Conservation (phyloP, 2,329 filamentous ascomycete genomes). For the Colletotrichum siamense region DNA sequence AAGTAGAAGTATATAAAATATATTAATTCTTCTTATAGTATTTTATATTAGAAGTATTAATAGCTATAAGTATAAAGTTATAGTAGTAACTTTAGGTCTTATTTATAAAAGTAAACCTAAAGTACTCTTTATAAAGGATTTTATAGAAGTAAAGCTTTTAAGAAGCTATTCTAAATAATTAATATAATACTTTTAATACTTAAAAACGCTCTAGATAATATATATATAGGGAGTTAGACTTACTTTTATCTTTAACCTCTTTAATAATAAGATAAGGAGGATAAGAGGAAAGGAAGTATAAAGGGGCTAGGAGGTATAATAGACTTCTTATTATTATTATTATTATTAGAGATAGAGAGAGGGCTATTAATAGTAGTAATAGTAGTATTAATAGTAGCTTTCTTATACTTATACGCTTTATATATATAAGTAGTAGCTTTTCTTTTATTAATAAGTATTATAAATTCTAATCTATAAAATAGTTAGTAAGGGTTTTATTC, state of each 20-base stretch:
- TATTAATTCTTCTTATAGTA: not conserved
- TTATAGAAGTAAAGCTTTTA: too few relatives aligned
- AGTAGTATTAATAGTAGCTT: too few relatives aligned
- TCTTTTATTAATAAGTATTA: not conserved
- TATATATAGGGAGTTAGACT: not conserved
- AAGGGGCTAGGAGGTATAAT: rapidly evolving
- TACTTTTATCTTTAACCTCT: not conserved
- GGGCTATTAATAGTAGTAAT: too few relatives aligned
- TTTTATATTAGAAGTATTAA: not conserved
- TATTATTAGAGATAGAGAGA: too few relatives aligned
- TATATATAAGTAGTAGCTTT: too few relatives aligned
- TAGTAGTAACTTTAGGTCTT: not conserved
- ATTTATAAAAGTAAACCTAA: too few relatives aligned
- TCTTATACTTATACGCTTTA: too few relatives aligned
- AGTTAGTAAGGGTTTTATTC: not conserved
- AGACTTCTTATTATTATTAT: too few relatives aligned
- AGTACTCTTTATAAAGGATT: too few relatives aligned
- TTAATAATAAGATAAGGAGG: not conserved
- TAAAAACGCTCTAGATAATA: too few relatives aligned
- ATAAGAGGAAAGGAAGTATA: not conserved
- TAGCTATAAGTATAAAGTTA: not conserved
- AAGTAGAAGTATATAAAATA: not conserved
- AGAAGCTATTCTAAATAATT: too few relatives aligned
- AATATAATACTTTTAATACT: too few relatives aligned
- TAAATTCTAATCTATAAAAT: not conserved